Evolutionary conservation across 495 filamentous ascomycete genomes (phyloP), one percentile per base, ranked within the genome.

Genomic region (Immersiella caudata): DNA sequence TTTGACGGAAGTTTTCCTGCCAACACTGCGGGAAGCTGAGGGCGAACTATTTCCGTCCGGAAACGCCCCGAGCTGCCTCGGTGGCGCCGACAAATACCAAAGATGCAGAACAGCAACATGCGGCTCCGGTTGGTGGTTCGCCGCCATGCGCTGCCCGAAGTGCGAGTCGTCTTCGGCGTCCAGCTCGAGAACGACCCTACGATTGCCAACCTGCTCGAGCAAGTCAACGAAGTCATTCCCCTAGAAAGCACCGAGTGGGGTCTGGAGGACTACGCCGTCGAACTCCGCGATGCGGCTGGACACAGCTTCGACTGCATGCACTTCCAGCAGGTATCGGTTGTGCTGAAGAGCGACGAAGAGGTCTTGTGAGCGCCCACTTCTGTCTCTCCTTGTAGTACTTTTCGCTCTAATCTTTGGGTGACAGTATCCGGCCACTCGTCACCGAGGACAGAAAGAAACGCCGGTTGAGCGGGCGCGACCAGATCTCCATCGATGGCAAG

Each of bases 211-310:
- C 83, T 99, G 0, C 82, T 98, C 52, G 90, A 94, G 67, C 87
- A 92, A 62, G 82, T 99, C 58, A 94, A 96, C 73, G 88, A 93
- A 40, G 83, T 91, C 25, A 80, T 97, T 8, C 93, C 94, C 1
- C 84, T 99, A 0, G 95, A 97, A 76, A 90, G 90, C 50, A 86
- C 79, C 62, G 85, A 90, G 66, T 97, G 91, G 91, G 95, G 94
- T 1, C 73, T 98, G 26, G 95, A 99, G 72, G 92, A 98, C 73
- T 99, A 99, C 78, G 88, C 87, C 20, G 93, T 97, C 29, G 91
- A 96, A 75, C 83, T 97, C 4, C 79, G 77, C 26, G 81, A 83
- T 65, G 66, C 64, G 29, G 74, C 78, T 36, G 83, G 83, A 8
- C 82, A 79, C 3, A 91, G 88, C 50, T 98, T 90, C 65, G 95